These are phyloP conservation scores for Botrytis fragariae DNA, from an alignment of 2,329 filamentous ascomycete species.

Conservation along the genomic window DNA sequence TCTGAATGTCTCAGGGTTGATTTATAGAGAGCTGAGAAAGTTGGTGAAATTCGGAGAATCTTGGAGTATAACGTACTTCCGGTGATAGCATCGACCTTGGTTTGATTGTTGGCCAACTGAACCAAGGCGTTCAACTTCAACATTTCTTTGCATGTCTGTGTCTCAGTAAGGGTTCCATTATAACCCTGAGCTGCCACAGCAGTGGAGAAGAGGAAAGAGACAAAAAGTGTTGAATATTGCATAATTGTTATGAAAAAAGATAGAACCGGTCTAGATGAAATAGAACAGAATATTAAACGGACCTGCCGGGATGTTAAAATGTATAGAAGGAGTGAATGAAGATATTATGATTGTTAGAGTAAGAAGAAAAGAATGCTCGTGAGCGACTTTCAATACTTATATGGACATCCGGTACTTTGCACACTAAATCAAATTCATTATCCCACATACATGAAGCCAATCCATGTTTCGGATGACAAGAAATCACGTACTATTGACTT, in stretches of 20 bases:
- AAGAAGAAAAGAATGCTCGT: not conserved
- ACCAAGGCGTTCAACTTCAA: conserved; percentile 36
- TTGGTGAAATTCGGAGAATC: not conserved
- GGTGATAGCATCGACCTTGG: conserved; percentile 38
- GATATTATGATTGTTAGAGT: not conserved
- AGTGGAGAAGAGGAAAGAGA: conserved; percentile 30
- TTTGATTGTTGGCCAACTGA: conserved; percentile 41
- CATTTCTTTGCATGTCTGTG: conserved; percentile 40
- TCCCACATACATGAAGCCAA: not conserved
- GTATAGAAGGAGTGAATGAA: not conserved
- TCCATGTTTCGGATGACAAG: conserved; percentile 5
- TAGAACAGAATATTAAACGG: conserved; percentile 10
- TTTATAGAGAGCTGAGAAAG: not conserved
- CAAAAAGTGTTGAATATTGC: conserved; percentile 30
- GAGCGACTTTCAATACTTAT: conserved; percentile 13
- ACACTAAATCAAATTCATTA: not conserved
- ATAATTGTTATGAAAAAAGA: conserved; percentile 21
- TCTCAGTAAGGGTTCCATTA: conserved; percentile 35
- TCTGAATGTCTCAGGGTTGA: not conserved
- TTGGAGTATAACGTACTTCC: conserved; percentile 23
- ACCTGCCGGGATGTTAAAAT: conserved; percentile 10
- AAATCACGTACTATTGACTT: not conserved
- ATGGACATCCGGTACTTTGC: not conserved
- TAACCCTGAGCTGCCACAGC: conserved; percentile 36
- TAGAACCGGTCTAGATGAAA: not conserved